Evolutionary conservation across 441 rosid species (phyloP), one percentile per base, ranked within the genome.

Genomic region (Pelargonium cotyledonis): DNA sequence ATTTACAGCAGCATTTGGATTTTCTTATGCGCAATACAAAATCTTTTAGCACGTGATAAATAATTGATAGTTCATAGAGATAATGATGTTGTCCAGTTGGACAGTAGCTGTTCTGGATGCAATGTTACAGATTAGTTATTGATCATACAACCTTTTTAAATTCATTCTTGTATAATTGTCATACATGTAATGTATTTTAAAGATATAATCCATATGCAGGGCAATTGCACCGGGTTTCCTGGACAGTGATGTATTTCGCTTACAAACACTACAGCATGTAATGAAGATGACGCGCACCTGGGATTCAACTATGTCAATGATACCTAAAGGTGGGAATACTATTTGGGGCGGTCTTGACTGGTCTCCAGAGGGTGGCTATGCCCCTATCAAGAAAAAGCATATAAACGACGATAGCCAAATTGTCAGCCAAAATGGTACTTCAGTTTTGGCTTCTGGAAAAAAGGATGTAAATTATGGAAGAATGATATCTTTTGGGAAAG

Each of bases 261-360:
- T 89, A 73, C 99, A 95, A 77, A 95, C 97, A 15, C 70, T 90
- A 80, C 89, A 89, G 80, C 90, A 80, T 68, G 73, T 86, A 65
- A 88, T 95, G 97, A 86, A 80, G 79, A 90, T 90, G 97, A 84
- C 89, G 67, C 89, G 95, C 21, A 80, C 93, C 5, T 95, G 98
- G 98, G 99, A 95, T 84, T 88, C 98, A 65, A 92, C 97, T 40
- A 90, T 90, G 97, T 95, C 98, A 29, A 90, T 95, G 96, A 67
- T 95, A 79, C 97, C 98, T n/a, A 92, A 78, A 84, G 99, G 99
- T 40, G 99, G 99, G 67, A 92, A 88, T 65, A 89, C 89, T 18
- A 85, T 95, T 63, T 95, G 99, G 99, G 99, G 99, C 63, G 88
- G 81, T 80, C 83, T 90, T 72, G 95, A 92, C 66, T 86, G 96